These are phyloP conservation scores for Coemansia guatemalensis DNA, from an alignment of 192 early-diverging fungal genomes.

Conservation along the genomic window DNA sequence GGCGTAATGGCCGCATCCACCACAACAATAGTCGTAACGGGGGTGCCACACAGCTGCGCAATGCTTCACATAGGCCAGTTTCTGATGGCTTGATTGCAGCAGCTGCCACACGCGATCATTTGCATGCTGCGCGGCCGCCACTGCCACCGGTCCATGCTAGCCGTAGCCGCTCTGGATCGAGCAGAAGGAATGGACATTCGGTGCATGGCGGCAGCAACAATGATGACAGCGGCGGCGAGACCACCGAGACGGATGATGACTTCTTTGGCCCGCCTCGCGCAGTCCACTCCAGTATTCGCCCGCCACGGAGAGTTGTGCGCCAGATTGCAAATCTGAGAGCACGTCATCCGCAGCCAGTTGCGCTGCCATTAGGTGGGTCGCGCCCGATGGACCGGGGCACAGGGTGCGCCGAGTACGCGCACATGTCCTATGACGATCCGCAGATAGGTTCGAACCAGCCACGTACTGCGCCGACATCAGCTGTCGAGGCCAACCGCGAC, in stretches of 20 bases:
- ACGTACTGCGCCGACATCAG: slow-evolving; percentile 23
- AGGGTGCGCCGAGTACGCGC: not conserved
- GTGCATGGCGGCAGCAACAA: not conserved
- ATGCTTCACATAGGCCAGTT: not conserved
- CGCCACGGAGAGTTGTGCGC: slow-evolving; percentile 37
- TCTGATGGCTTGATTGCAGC: not conserved
- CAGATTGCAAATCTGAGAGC: slow-evolving; percentile 42
- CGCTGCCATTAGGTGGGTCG: slow-evolving; percentile 22
- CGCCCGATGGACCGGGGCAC: not conserved
- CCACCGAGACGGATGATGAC: slow-evolving; percentile 53
- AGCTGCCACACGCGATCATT: not conserved
- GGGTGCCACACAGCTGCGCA: not conserved
- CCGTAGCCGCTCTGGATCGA: not conserved
- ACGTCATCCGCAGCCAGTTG: slow-evolving; percentile 18
- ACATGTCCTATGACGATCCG: not conserved
- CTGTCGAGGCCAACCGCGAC: not conserved
- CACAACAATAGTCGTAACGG: not conserved
- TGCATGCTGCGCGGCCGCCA: not conserved
- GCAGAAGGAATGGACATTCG: not conserved
- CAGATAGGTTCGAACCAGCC: slow-evolving; percentile 7
- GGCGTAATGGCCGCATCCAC: not conserved
- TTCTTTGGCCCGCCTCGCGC: slow-evolving; percentile 35
- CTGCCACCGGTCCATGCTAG: not conserved
- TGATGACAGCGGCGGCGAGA: slow-evolving; percentile 29
- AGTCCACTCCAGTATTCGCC: slow-evolving; percentile 38